A percentile compares a stretch with the other conserved stretches of the same genome.
phyloP scores from a whole-genome alignment of 1,284 basidiomycete genomes.

The Schizopora paradoxa region DNA sequence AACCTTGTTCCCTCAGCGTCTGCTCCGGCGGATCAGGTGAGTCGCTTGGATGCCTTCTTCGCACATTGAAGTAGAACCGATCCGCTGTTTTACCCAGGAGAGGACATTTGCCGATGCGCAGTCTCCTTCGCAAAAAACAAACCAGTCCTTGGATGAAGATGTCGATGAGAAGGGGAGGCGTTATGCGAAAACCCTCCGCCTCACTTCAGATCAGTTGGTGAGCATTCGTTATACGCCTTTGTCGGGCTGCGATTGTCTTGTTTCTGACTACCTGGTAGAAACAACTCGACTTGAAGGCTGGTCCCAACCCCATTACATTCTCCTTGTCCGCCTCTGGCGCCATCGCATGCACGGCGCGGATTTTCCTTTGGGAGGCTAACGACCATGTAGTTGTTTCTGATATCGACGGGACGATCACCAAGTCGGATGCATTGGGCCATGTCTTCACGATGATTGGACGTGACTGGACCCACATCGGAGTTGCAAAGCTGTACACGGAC shows the following conservation, averaged over 20 bases:
- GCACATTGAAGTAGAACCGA: constrained; percentile 26
- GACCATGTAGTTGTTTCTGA: constrained; percentile 94
- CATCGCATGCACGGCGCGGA: constrained; percentile 85
- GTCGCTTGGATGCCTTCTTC: constrained; percentile 27
- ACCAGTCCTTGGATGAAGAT: neutral
- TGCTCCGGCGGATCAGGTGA: constrained; percentile 23
- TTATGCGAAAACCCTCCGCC: constrained; percentile 90
- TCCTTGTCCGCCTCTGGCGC: constrained; percentile 87
- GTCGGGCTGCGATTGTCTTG: neutral
- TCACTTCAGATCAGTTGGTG: constrained; percentile 80
- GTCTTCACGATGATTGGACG: constrained; percentile 98
- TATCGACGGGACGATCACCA: constrained; percentile 99
- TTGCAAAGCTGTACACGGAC: constrained; percentile 97
- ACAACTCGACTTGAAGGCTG: constrained; percentile 80
- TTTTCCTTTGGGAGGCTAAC: constrained; percentile 93
- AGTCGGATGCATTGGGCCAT: constrained; percentile 97
- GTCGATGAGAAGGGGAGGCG: constrained; percentile 35
- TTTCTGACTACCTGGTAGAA: constrained; percentile 58
- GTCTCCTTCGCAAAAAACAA: constrained; percentile 15
- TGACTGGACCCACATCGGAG: constrained; percentile 99
- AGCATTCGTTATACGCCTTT: constrained; percentile 22
- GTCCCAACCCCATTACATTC: constrained; percentile 91
- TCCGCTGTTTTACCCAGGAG: no score
- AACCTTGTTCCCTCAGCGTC: constrained; percentile 11
- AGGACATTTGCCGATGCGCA: no score